Conservation (phyloP, 2,329 filamentous ascomycete genomes). For the Diaporthe ilicicola region DNA sequence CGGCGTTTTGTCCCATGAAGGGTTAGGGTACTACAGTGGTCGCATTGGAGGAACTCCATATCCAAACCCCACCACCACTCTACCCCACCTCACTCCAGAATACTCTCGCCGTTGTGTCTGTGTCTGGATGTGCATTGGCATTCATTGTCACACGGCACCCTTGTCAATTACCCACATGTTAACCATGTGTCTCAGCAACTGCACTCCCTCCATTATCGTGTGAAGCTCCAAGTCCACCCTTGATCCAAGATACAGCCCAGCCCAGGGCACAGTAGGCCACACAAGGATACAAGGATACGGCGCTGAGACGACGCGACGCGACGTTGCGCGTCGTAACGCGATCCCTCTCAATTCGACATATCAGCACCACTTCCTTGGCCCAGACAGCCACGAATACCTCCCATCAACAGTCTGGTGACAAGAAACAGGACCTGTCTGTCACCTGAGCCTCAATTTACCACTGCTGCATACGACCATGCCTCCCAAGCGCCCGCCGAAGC, state of each 20-base stretch:
- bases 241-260: too few relatives aligned
- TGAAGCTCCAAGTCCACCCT: neutral
- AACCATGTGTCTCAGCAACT: neutral
- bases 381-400: neutral
- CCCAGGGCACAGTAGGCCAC: neutral
- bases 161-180: neutral
- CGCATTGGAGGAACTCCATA: too few relatives aligned
- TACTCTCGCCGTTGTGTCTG: too few relatives aligned
- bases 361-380: neutral
- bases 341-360: neutral
- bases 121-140: too few relatives aligned
- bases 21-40: too few relatives aligned
- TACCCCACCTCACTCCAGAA: too few relatives aligned
- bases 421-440: too few relatives aligned
- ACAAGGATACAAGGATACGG: neutral
- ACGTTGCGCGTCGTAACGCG: neutral
- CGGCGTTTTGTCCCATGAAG: neutral
- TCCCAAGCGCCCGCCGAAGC: slow-evolving; percentile 20
- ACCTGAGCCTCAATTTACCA: neutral
- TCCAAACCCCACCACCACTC: too few relatives aligned
- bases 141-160: too few relatives aligned
- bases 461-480: neutral
- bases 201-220: neutral
- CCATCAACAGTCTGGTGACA: neutral
- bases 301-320: neutral